phyloP scores from a whole-genome alignment of 2,329 filamentous ascomycete species.

The Paecilomyces variotii region DNA sequence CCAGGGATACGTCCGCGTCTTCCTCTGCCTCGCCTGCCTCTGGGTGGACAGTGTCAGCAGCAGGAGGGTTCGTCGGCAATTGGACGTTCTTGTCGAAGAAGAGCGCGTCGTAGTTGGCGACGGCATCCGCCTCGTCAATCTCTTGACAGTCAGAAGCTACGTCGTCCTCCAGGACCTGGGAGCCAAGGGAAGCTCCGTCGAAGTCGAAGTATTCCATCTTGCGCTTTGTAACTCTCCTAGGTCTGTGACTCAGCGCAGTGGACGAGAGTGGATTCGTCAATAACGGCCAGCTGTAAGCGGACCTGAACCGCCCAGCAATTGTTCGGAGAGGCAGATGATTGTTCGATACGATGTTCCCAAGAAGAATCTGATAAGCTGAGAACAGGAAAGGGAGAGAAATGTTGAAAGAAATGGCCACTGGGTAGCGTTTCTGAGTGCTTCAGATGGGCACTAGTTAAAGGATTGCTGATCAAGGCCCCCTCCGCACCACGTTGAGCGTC shows the following conservation, averaged over 20 bases:
- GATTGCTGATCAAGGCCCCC: not conserved
- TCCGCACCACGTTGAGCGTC: not conserved
- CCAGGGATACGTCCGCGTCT: conserved; percentile 12
- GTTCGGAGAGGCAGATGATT: not conserved
- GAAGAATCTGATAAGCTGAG: not conserved
- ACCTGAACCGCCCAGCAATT: not conserved
- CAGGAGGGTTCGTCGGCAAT: conserved; percentile 25
- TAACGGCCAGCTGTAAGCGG: not conserved
- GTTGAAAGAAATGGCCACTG: not conserved
- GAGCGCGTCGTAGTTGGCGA: conserved; percentile 32
- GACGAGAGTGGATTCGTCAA: not conserved
- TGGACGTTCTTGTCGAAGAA: conserved; percentile 34
- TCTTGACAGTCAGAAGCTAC: conserved; percentile 31
- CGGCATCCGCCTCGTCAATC: conserved; percentile 30
- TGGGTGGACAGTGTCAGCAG: conserved; percentile 13
- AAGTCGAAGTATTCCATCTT: conserved; percentile 43
- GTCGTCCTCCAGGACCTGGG: conserved; percentile 30
- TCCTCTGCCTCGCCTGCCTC: conserved; percentile 8
- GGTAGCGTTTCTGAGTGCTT: not conserved
- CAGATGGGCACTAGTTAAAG: not conserved
- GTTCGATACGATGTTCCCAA: not conserved
- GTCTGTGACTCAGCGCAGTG: not conserved
- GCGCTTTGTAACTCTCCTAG: not conserved
- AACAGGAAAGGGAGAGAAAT: not conserved
- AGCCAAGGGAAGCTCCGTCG: conserved; percentile 35